Evolutionary conservation across 306 rosid species (phyloP).

Genomic region (Calophaca sinica): DNA sequence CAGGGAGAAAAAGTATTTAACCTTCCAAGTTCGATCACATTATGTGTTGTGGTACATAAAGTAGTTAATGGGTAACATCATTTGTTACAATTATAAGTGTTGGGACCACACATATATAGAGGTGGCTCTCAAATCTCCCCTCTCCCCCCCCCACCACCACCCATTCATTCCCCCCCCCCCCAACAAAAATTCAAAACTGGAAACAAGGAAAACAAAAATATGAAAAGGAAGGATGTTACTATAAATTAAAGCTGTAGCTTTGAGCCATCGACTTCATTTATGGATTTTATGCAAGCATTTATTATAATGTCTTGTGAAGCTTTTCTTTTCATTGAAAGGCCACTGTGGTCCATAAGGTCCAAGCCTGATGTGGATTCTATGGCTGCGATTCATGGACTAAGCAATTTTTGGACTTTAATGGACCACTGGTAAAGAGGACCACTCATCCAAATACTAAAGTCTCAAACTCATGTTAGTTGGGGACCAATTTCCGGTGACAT

Average conservation of each 20-base stretch:
- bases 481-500: conserved; percentile 47
- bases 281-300: conserved; percentile 39
- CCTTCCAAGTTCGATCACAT: too few relatives aligned
- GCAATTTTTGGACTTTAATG: conserved; percentile 41
- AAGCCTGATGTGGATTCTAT: not conserved
- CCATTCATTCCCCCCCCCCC: conserved; percentile 3
- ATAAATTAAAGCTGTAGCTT: conserved; percentile 41
- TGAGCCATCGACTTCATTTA: conserved; percentile 52
- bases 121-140: conserved; percentile 19
- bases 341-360: conserved; percentile 45
- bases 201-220: too few relatives aligned
- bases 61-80: too few relatives aligned
- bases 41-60: too few relatives aligned
- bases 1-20: too few relatives aligned
- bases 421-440: conserved; percentile 50
- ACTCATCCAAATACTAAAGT: conserved; percentile 39
- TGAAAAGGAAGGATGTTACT: conserved; percentile 25
- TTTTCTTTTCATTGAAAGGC: conserved; percentile 42
- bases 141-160: conserved; percentile 1
- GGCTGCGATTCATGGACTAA: conserved; percentile 55
- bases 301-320: conserved; percentile 23
- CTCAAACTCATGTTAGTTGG: conserved; percentile 22
- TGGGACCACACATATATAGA: conserved; percentile 37
- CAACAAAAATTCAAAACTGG: not conserved
- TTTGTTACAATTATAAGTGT: not conserved